phyloP scores from a whole-genome alignment of 116 monocot genomes.

The Zostera marina region DNA sequence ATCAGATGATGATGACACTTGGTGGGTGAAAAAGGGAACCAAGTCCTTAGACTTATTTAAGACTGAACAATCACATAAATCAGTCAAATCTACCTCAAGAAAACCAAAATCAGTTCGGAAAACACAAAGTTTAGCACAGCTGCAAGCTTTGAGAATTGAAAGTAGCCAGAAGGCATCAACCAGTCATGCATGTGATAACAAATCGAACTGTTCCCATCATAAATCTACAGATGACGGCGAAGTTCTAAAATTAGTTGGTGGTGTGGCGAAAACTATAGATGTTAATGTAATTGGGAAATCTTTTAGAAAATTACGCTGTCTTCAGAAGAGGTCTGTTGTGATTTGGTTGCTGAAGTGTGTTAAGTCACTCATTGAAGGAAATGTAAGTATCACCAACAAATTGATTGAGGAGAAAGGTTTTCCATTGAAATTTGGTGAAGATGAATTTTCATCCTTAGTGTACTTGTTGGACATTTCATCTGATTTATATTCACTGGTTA shows the following conservation, averaged over 20 bases:
- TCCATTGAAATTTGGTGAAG: conserved; percentile 73
- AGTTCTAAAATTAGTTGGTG: conserved; percentile 26
- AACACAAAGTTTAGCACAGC: conserved; percentile 84
- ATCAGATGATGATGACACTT: conserved; percentile 78
- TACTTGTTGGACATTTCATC: conserved; percentile 70
- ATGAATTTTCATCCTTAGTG: conserved; percentile 54
- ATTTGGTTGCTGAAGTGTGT: conserved; percentile 60
- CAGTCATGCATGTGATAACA: conserved; percentile 88
- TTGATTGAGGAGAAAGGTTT: conserved; percentile 32
- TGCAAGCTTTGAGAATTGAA: conserved; percentile 78
- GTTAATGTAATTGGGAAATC: conserved; percentile 48
- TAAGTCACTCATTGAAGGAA: conserved; percentile 53
- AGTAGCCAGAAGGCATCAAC: conserved; percentile 93
- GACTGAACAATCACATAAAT: conserved; percentile 47
- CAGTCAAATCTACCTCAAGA: conserved; percentile 53
- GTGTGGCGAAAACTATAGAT: conserved; percentile 20
- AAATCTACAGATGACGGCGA: conserved; percentile 38
- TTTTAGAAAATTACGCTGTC: conserved; percentile 53
- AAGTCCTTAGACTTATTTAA: conserved; percentile 57
- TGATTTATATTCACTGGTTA: conserved; percentile 59
- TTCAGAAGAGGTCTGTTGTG: conserved; percentile 66
- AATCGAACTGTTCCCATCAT: conserved; percentile 57
- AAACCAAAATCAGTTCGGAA: conserved; percentile 60
- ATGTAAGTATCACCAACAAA: conserved; percentile 35
- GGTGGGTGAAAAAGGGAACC: conserved; percentile 82